A percentile compares a stretch with the other conserved stretches of the same genome.
These are phyloP conservation scores for Candida anglica DNA, from an alignment of 805 yeast species.

Conservation along the genomic window DNA sequence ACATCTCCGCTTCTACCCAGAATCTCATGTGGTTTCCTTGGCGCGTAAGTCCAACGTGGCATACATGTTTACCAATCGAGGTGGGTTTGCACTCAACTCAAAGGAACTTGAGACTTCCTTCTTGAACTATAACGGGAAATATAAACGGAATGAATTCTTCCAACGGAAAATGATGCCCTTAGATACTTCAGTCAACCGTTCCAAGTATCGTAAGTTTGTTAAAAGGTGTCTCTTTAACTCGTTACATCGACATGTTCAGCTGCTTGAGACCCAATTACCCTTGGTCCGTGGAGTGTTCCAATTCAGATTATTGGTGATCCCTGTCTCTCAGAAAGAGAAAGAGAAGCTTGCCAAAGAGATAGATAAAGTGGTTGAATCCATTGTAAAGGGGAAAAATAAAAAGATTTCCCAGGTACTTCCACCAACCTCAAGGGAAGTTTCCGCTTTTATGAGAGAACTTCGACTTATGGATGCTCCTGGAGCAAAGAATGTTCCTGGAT, in stretches of 20 bases:
- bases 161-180: conserved; percentile 22
- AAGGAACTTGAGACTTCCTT: conserved; percentile 15
- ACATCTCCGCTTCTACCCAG: conserved; percentile 25
- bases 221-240: conserved; percentile 14
- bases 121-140: conserved; percentile 25
- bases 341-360: conserved; percentile 7
- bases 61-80: conserved; percentile 23
- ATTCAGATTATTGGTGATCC: conserved; percentile 15
- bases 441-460: not conserved
- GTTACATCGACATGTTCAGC: conserved; percentile 2
- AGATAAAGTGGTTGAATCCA: conserved; percentile 8
- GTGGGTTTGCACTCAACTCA: conserved; percentile 24
- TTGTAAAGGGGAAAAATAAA: conserved; percentile 1
- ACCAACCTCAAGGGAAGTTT: too few species aligned
- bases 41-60: conserved; percentile 37
- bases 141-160: conserved; percentile 17
- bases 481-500: conserved; percentile 12
- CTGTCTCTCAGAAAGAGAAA: conserved; percentile 15
- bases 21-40: conserved; percentile 19
- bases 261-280: not conserved
- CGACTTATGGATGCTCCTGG: conserved; percentile 3
- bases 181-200: conserved; percentile 29
- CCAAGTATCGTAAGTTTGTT: conserved; percentile 19
- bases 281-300: conserved; percentile 22
- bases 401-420: not conserved